Evolutionary conservation across 2,329 filamentous ascomycete genomes (phyloP).

Genomic region (Cytospora piceae): DNA sequence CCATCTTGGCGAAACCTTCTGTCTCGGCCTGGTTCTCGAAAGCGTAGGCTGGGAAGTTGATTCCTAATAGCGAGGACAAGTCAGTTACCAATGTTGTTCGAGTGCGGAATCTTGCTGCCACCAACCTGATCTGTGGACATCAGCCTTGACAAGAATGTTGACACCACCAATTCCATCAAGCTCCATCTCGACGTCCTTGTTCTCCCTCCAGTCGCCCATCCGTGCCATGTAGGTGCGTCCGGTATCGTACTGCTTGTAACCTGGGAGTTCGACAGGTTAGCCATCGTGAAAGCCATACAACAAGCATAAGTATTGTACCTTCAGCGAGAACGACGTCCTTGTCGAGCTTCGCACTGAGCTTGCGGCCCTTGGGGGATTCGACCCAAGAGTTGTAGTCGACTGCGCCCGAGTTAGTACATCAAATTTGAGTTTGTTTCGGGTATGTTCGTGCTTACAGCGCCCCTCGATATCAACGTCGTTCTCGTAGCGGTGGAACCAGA

Average conservation of each 20-base stretch:
- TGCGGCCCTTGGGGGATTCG: conserved; percentile 83
- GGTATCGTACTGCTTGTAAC: conserved; percentile 92
- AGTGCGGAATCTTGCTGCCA: conserved; percentile 25
- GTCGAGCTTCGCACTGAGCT: conserved; percentile 71
- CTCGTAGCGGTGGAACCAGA: conserved; percentile 94
- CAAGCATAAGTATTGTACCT: conserved; percentile 55
- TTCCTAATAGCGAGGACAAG: conserved; percentile 57
- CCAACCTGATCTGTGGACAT: conserved; percentile 91
- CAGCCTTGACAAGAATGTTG: conserved; percentile 96
- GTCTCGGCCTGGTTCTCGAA: conserved; percentile 99
- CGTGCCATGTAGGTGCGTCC: conserved; percentile 86
- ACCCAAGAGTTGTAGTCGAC: conserved; percentile 99
- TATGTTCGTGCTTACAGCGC: conserved; percentile 68
- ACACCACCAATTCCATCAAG: conserved; percentile 97
- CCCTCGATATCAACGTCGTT: conserved; percentile 88
- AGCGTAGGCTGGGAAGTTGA: conserved; percentile 95
- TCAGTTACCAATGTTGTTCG: conserved; percentile 10
- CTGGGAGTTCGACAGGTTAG: conserved; percentile 46
- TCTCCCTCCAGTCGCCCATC: conserved; percentile 89
- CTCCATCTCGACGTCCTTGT: conserved; percentile 90
- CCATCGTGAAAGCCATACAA: neutral
- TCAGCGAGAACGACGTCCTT: conserved; percentile 87
- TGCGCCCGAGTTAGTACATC: conserved; percentile 41
- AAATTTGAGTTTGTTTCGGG: too few relatives aligned
- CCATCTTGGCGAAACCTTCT: conserved; percentile 98